These are phyloP conservation scores for Meira nashicola DNA, from an alignment of 1,284 basidiomycete genomes.

Conservation along the genomic window DNA sequence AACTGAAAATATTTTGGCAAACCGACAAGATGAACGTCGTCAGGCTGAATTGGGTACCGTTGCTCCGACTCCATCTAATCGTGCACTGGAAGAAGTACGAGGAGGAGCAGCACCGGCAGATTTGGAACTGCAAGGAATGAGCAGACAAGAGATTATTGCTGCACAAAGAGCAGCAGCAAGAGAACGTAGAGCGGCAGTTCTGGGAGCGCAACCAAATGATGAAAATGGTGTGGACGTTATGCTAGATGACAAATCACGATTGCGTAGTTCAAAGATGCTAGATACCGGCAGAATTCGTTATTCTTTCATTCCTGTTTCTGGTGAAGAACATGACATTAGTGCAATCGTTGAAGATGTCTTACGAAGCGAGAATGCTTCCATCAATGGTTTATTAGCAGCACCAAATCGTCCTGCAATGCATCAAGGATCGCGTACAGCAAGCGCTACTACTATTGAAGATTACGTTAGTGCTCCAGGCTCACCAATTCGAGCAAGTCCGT, in stretches of 20 bases:
- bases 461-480: slow-evolving; percentile 28
- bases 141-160: slow-evolving; percentile 82
- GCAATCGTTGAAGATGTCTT: slow-evolving; percentile 77
- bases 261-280: slow-evolving; percentile 71
- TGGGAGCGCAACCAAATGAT: slow-evolving; percentile 76
- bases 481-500: slow-evolving; percentile 19
- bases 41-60: slow-evolving; percentile 38
- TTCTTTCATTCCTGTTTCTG: slow-evolving; percentile 80
- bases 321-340: slow-evolving; percentile 80
- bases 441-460: slow-evolving; percentile 24
- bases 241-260: slow-evolving; percentile 72
- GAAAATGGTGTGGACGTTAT: slow-evolving; percentile 80
- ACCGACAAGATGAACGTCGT: slow-evolving; percentile 54
- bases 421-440: slow-evolving; percentile 14
- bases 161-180: slow-evolving; percentile 77
- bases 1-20: slow-evolving; percentile 39
- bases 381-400: background rate
- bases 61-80: slow-evolving; percentile 2
- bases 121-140: slow-evolving; percentile 50
- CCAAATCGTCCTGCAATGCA: background rate
- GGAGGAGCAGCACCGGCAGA: slow-evolving; percentile 16
- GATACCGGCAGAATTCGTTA: slow-evolving; percentile 71
- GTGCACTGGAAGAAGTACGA: background rate
- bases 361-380: slow-evolving; percentile 20
- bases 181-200: slow-evolving; percentile 77